phyloP scores from a whole-genome alignment of 805 yeast genomes.

The Myxozyma neglecta region DNA sequence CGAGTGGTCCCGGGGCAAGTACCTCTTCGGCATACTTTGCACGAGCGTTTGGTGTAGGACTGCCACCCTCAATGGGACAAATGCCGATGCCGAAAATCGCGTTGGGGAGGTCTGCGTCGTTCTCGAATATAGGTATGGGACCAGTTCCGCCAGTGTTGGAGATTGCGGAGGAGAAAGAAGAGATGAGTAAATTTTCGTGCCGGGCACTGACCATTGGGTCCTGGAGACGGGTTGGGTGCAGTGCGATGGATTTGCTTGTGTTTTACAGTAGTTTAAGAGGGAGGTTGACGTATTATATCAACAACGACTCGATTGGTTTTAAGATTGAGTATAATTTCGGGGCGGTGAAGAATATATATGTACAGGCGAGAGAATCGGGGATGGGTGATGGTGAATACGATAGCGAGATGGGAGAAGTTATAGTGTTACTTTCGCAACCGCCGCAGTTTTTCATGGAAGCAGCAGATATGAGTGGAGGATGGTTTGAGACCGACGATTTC shows the following conservation, averaged over 20 bases:
- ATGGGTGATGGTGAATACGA: background rate
- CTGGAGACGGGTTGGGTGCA: constrained; percentile 28
- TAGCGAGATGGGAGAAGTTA: constrained; percentile 18
- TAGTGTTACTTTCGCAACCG: constrained; percentile 10
- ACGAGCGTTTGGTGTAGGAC: constrained; percentile 20
- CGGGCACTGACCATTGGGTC: constrained; percentile 27
- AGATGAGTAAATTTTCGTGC: constrained; percentile 15
- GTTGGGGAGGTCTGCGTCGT: constrained; percentile 25
- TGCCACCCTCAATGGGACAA: too few species aligned
- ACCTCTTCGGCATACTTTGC: constrained; percentile 25
- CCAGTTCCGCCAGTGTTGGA: too few species aligned
- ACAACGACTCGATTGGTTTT: constrained; percentile 27
- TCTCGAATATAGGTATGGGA: background rate
- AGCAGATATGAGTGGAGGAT: constrained; percentile 15
- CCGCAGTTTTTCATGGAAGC: constrained; percentile 29
- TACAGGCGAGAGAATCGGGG: constrained; percentile 6
- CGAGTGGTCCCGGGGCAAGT: constrained; percentile 20
- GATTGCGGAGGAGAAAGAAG: background rate
- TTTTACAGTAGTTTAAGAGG: constrained; percentile 19
- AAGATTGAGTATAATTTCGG: constrained; percentile 29
- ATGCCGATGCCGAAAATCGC: background rate
- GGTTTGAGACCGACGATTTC: constrained; percentile 31
- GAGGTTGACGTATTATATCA: constrained; percentile 27
- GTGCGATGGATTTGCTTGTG: constrained; percentile 25
- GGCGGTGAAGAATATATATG: constrained; percentile 18